phyloP scores from a whole-genome alignment of 495 filamentous ascomycete species.

The Lasiosphaeriaceae sp. region DNA sequence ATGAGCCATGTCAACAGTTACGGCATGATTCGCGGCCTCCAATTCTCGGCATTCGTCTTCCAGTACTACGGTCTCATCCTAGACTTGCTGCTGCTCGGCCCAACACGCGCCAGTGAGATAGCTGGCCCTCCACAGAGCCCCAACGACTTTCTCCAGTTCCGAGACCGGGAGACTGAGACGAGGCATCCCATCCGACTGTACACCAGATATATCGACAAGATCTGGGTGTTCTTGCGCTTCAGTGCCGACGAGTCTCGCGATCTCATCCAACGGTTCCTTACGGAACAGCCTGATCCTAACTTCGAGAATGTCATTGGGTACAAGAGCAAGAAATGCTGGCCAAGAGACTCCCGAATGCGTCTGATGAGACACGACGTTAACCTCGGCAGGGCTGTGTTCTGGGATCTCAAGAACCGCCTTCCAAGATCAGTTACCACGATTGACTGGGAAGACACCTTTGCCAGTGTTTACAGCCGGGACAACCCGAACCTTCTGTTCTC shows the following conservation, averaged over 20 bases:
- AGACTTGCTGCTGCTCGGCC: constrained; percentile 85
- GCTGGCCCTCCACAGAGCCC: constrained; percentile 94
- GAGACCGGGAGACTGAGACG: constrained; percentile 83
- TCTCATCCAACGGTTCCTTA: constrained; percentile 95
- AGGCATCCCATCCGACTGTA: constrained; percentile 95
- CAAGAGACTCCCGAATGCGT: constrained; percentile 93
- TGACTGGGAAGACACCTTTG: constrained; percentile 99
- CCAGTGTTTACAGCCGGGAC: constrained; percentile 98
- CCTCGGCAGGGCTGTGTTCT: constrained; percentile 95
- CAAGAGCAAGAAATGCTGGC: constrained; percentile 99
- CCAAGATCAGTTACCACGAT: constrained; percentile 94
- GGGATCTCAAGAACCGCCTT: constrained; percentile 97
- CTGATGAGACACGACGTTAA: constrained; percentile 99
- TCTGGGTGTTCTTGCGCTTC: constrained; percentile 97
- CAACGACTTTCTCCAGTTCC: constrained; percentile 98
- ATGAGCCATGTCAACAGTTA: constrained; percentile 99
- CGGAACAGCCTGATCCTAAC: constrained; percentile 97
- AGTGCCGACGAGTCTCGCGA: constrained; percentile 90
- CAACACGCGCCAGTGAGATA: constrained; percentile 94
- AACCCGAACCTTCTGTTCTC: constrained; percentile 97
- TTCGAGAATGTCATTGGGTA: constrained; percentile 99
- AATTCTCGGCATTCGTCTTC: constrained; percentile 98
- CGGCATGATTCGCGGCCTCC: constrained; percentile 93
- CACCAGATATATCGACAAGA: constrained; percentile 95
- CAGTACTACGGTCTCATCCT: constrained; percentile 98